A percentile compares a stretch with the other conserved stretches of the same genome.
Evolutionary conservation across 768 basidiomycete species (phyloP).

Genomic region (Vishniacozyma victoriae): DNA sequence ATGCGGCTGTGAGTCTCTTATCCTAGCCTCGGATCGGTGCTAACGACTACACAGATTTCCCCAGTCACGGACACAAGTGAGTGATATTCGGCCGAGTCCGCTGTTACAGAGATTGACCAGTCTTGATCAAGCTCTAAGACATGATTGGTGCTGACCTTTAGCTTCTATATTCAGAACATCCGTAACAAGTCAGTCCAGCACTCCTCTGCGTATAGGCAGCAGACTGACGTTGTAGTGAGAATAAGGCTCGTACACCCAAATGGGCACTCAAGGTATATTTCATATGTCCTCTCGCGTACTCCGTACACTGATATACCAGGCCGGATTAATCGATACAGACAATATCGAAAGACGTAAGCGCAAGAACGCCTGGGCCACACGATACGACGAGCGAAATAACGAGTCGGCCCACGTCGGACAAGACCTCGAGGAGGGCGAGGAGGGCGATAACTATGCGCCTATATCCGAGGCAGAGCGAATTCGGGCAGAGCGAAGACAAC

Average conservation of each 20-base stretch:
- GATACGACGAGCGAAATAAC: constrained; percentile 75
- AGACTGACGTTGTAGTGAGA: constrained; percentile 56
- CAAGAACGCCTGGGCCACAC: constrained; percentile 78
- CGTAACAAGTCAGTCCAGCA: constrained; percentile 61
- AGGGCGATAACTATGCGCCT: constrained; percentile 42
- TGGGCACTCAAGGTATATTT: constrained; percentile 60
- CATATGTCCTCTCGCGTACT: not conserved
- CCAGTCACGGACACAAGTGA: constrained; percentile 68
- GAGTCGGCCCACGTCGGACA: constrained; percentile 65
- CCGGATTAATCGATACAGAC: constrained; percentile 77
- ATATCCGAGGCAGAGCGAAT: constrained; percentile 22
- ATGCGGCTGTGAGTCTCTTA: constrained; percentile 62
- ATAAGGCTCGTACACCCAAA: constrained; percentile 83
- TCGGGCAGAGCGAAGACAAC: constrained; percentile 22
- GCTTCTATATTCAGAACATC: constrained; percentile 63
- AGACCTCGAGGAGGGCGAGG: constrained; percentile 72
- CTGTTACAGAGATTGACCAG: not conserved
- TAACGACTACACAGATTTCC: constrained; percentile 27
- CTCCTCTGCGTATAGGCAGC: not conserved
- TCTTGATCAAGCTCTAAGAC: not conserved
- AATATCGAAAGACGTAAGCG: constrained; percentile 70
- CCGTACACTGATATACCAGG: constrained; percentile 48
- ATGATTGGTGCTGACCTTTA: not conserved
- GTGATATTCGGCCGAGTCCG: not conserved
- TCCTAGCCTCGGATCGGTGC: too few species aligned